A percentile compares a stretch with the other conserved stretches of the same genome.
phyloP scores from a whole-genome alignment of 805 yeast genomes.

The Candida michaelii region DNA sequence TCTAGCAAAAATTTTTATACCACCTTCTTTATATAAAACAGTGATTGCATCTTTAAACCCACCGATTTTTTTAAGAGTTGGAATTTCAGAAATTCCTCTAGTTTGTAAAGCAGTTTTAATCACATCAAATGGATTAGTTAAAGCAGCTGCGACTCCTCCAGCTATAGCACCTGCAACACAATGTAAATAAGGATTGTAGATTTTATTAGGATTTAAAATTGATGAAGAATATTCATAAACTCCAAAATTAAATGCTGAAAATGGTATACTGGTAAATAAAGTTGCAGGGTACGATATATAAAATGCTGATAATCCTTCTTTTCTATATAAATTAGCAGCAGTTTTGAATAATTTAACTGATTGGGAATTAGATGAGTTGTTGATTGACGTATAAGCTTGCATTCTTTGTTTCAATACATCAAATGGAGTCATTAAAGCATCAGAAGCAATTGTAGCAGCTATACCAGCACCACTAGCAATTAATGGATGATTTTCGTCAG shows the following conservation, averaged over 20 bases:
- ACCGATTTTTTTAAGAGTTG: constrained; percentile 51
- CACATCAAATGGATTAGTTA: constrained; percentile 93
- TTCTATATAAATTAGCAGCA: constrained; percentile 50
- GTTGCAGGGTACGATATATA: constrained; percentile 95
- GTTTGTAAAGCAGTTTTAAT: constrained; percentile 90
- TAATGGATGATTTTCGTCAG: constrained; percentile 71
- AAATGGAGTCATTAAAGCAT: constrained; percentile 96
- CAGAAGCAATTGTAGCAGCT: constrained; percentile 88
- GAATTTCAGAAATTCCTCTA: constrained; percentile 54
- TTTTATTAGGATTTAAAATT: constrained; percentile 70
- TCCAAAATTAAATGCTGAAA: constrained; percentile 91
- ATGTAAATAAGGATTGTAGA: constrained; percentile 86
- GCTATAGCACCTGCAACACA: constrained; percentile 92
- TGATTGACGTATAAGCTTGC: constrained; percentile 49
- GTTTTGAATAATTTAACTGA: constrained; percentile 32
- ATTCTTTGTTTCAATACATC: constrained; percentile 94
- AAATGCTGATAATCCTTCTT: constrained; percentile 77
- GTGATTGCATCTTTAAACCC: constrained; percentile 71
- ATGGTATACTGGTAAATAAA: constrained; percentile 85
- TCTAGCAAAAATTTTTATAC: constrained; percentile 67
- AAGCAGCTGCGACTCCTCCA: constrained; percentile 93
- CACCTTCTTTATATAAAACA: constrained; percentile 62
- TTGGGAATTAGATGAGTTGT: constrained; percentile 12
- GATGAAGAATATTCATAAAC: constrained; percentile 85
- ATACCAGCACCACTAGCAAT: constrained; percentile 88